Base-by-base conservation (phyloP, 2,329 filamentous ascomycete species). In the Alternaria consortialis region DNA sequence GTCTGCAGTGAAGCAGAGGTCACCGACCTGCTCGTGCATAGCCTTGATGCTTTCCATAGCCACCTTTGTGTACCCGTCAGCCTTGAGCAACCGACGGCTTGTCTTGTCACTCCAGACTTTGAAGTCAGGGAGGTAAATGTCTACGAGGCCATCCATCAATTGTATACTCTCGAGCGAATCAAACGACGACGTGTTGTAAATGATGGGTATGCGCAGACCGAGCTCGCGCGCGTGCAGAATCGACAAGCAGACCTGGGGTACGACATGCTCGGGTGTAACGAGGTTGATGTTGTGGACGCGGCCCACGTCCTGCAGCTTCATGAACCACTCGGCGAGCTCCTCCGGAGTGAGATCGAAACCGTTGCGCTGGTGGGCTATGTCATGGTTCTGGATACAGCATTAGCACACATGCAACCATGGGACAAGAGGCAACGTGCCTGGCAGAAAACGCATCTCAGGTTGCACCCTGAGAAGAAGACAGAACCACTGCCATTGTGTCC, bases 111-210 rank as follows among this genome's bases (percentile, higher is more conserved):
- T 86, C 91, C 91, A 95, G 9, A 94, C 87, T 77, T 96, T 95
- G 82, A 95, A 95, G 74, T 96, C 92, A 0, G 92, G 90, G n/a
- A 96, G 82, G 74, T 95, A 96, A 44, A 96, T 93, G 74, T 95
- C 92, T 0, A 95, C 87, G 29, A 96, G 81, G 0, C 92, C 92
- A 68, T 95, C 89, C 69, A 96, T 85, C 8, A 95, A 82, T 60
- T 87, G 79, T 1, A 96, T 81, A 0, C 90, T 93, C 2, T 87
- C 88, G 0, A 90, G 80, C 1, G 89, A 92, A 78, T 96, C 92
- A 72, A 91, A 96, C 11, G 90, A 88, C 0, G 90, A 93, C 0
- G 91, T 94, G 73, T 96, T 96, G 83, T 96, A 95, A 34, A 96
- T 85, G 68, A 96, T 89, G 2, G 92, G 92, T 11, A 94, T 72